Evolutionary conservation across 106 monocot genomes (phyloP).

Genomic region (Narthecium ossifragum): DNA sequence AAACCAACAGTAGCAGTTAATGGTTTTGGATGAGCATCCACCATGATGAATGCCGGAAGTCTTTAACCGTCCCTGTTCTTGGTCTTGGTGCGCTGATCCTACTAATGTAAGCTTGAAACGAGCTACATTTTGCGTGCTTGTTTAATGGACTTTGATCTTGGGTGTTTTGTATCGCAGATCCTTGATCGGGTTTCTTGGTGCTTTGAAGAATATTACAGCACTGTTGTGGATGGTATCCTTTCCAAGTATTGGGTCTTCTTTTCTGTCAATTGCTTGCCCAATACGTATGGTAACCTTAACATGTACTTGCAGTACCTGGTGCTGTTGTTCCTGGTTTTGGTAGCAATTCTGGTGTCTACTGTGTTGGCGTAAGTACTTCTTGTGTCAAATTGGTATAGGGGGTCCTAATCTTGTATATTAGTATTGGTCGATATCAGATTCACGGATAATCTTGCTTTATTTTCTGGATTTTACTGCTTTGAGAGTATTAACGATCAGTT

Average conservation of each 20-base stretch:
- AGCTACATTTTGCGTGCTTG: no score
- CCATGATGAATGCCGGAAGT: conserved; percentile 78
- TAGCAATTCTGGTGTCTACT: conserved; percentile 81
- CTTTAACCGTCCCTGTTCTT: conserved; percentile 78
- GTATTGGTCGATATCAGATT: no score
- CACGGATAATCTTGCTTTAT: no score
- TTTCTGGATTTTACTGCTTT: no score
- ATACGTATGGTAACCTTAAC: conserved; percentile 43
- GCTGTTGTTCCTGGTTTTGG: conserved; percentile 68
- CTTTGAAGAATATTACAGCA: conserved; percentile 53
- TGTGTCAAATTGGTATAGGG: no score
- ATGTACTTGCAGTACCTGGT: conserved; percentile 54
- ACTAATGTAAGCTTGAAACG: conserved; percentile 51
- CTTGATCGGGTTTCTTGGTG: conserved; percentile 78
- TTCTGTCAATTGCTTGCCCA: no score
- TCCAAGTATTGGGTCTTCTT: not conserved
- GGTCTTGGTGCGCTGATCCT: conserved; percentile 77
- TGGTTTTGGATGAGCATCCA: conserved; percentile 97
- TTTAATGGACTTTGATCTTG: no score
- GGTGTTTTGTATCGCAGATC: conserved; percentile 51
- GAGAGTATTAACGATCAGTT: no score
- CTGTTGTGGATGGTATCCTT: conserved; percentile 97
- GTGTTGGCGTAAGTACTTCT: conserved; percentile 87
- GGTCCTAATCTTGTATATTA: no score
- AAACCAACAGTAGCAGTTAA: no score